These are phyloP conservation scores for Apiospora koreana DNA, from an alignment of 2,329 filamentous ascomycete genomes.

Conservation along the genomic window DNA sequence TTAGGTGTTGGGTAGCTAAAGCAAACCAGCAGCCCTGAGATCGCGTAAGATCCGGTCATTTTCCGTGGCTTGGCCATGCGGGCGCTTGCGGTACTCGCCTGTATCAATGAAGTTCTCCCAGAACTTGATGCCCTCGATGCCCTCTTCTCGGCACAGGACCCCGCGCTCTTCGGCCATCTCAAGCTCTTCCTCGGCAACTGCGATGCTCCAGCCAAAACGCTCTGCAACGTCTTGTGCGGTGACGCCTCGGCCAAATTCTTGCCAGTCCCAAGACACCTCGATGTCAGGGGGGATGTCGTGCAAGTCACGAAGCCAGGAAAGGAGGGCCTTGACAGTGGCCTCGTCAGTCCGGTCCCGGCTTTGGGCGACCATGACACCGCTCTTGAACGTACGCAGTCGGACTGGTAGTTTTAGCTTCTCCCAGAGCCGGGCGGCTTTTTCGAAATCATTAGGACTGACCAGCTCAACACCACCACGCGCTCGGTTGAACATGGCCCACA, in stretches of 20 bases:
- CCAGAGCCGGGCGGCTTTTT: conserved; percentile 87
- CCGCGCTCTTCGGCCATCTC: conserved; percentile 96
- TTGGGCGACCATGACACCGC: conserved; percentile 92
- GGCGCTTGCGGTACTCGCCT: conserved; percentile 37
- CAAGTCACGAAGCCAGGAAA: conserved; percentile 76
- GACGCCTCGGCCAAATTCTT: conserved; percentile 76
- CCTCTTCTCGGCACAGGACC: conserved; percentile 84
- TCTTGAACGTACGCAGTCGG: conserved; percentile 84
- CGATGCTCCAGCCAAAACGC: conserved; percentile 94
- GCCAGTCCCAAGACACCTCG: conserved; percentile 76
- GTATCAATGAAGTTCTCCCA: conserved; percentile 78
- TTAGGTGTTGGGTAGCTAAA: conserved; percentile 16
- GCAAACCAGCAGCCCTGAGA: conserved; percentile 35
- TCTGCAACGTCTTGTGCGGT: conserved; percentile 89
- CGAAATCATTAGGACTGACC: conserved; percentile 87
- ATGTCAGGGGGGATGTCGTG: conserved; percentile 65
- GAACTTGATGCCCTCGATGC: conserved; percentile 86
- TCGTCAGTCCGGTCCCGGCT: conserved; percentile 86
- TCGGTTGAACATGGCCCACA: conserved; percentile 95
- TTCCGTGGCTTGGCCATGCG: conserved; percentile 34
- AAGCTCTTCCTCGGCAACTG: conserved; percentile 91
- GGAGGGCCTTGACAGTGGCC: conserved; percentile 76
- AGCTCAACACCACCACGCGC: conserved; percentile 92
- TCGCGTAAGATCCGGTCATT: conserved; percentile 44
- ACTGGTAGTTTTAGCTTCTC: conserved; percentile 85